Percentiles rank a stretch among this genome's conserved stretches.
Evolutionary conservation across 352 stramenopile species (phyloP).

Genomic region (Hyaloperonospora arabidopsidis): DNA sequence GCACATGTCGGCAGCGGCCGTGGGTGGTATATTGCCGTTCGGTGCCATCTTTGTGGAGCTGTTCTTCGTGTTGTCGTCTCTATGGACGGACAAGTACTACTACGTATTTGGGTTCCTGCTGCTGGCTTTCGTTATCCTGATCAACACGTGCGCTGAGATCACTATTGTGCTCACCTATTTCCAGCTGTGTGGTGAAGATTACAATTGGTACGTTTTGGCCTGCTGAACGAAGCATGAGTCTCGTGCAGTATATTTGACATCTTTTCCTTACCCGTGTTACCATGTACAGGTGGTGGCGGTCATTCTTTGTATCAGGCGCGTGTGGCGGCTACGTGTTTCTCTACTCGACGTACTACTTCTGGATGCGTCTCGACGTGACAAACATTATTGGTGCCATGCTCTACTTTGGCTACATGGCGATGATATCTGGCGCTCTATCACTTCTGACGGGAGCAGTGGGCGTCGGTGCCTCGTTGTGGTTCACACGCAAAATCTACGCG

Average conservation of each 20-base stretch:
- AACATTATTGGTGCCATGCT: constrained; percentile 87
- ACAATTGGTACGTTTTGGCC: constrained; percentile 93
- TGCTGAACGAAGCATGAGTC: not conserved
- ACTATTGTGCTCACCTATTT: constrained; percentile 99
- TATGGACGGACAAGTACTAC: constrained; percentile 99
- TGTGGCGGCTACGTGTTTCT: constrained; percentile 98
- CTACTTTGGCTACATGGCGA: constrained; percentile 99
- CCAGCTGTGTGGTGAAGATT: constrained; percentile 99
- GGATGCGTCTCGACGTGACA: constrained; percentile 90
- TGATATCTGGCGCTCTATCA: constrained; percentile 94
- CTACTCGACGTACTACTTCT: constrained; percentile 99
- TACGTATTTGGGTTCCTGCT: constrained; percentile 99
- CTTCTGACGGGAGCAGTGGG: constrained; percentile 95
- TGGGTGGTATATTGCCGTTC: constrained; percentile 98
- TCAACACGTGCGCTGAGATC: constrained; percentile 98
- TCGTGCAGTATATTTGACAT: not conserved
- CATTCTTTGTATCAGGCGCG: constrained; percentile 94
- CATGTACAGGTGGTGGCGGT: constrained; percentile 92
- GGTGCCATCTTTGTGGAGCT: constrained; percentile 99
- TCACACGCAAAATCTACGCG: constrained; percentile 97
- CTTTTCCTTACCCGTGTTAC: not conserved
- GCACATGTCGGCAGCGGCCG: constrained; percentile 85
- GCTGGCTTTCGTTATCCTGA: constrained; percentile 96
- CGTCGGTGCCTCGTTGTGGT: constrained; percentile 96
- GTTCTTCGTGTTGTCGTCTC: constrained; percentile 97